phyloP scores from a whole-genome alignment of 192 early-diverging fungal species.

The Diversispora epigaea region DNA sequence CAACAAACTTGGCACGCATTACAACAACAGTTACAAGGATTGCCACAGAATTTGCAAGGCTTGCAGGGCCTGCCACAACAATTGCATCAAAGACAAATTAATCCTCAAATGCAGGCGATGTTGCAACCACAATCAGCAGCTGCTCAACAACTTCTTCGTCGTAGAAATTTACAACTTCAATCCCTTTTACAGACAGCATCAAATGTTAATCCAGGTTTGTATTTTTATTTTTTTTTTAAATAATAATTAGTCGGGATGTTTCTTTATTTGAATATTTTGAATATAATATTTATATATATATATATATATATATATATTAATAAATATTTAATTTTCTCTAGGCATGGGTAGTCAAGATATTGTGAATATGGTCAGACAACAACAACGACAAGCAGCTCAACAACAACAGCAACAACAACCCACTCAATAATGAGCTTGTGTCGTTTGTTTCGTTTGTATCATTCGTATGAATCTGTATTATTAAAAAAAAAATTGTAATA shows the following conservation, averaged over 20 bases:
- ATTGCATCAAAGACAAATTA: not conserved
- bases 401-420: not conserved
- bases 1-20: not conserved
- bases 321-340: not conserved
- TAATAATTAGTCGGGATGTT: not conserved
- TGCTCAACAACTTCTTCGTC: not conserved
- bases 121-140: not conserved
- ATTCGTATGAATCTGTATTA: no score
- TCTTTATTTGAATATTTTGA: no score
- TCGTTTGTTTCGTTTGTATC: no score
- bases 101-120: not conserved
- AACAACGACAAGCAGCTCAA: not conserved
- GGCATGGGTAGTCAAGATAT: not conserved
- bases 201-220: not conserved
- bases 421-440: not conserved
- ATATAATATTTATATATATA: no score
- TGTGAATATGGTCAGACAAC: not conserved
- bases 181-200: not conserved
- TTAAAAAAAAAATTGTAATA: no score
- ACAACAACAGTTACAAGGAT: slow-evolving; percentile 4
- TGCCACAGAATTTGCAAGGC: not conserved
- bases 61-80: slow-evolving; percentile 3
- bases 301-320: not conserved
- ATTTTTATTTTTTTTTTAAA: not conserved
- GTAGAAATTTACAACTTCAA: not conserved